A percentile compares a stretch with the other conserved stretches of the same genome.
phyloP scores from a whole-genome alignment of 164 flowering plant species.

The Piper betle region DNA sequence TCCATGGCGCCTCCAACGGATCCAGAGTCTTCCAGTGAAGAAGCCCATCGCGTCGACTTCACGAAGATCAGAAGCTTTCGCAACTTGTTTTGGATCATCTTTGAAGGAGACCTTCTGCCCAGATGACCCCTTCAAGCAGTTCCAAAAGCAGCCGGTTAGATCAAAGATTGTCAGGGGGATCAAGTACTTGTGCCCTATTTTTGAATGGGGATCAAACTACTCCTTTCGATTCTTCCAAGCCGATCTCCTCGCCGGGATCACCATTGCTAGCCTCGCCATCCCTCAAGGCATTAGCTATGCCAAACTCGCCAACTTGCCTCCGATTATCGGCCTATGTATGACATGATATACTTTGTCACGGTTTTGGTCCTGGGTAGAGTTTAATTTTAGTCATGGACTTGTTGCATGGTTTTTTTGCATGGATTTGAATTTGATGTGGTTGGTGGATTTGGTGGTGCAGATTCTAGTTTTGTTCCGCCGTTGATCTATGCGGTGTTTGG shows the following conservation, averaged over 20 bases:
- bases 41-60: neutral
- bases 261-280: conserved; percentile 90
- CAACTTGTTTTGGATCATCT: conserved; percentile 17
- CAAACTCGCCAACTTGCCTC: conserved; percentile 70
- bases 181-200: conserved; percentile 66
- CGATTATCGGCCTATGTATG: conserved; percentile 55
- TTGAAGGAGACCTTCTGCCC: conserved; percentile 78
- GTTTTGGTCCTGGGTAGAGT: too few species aligned
- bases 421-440: neutral
- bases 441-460: conserved; percentile 19
- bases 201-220: conserved; percentile 73
- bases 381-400: too few species aligned
- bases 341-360: too few species aligned
- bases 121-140: conserved; percentile 75
- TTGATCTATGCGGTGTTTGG: conserved; percentile 75
- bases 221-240: conserved; percentile 43
- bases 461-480: conserved; percentile 93
- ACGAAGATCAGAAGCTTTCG: neutral
- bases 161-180: conserved; percentile 38
- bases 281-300: conserved; percentile 96
- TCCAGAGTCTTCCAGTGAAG: too few species aligned
- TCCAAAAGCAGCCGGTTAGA: conserved; percentile 12
- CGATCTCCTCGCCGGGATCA: conserved; percentile 72
- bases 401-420: neutral
- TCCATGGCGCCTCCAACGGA: too few species aligned